Evolutionary conservation across 176 grass and related monocot species (phyloP).

Genomic region (Oryza glumipatula): DNA sequence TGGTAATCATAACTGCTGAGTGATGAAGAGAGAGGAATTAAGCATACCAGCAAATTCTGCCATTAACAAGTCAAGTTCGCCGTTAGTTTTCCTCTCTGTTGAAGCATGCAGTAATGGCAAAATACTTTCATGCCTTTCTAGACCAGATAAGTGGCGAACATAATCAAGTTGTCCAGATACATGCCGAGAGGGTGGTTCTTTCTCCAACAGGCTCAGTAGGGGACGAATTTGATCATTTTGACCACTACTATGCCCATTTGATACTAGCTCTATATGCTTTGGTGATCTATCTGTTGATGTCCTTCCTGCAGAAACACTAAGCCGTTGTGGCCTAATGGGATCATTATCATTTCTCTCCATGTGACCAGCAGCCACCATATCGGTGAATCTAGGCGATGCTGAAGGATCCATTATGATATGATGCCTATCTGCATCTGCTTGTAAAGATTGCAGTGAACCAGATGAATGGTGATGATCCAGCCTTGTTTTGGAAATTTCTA

Average conservation of each 20-base stretch:
- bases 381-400: slow-evolving; percentile 64
- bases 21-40: slow-evolving; percentile 30
- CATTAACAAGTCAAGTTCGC: slow-evolving; percentile 94
- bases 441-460: slow-evolving; percentile 60
- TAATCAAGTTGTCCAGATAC: slow-evolving; percentile 99
- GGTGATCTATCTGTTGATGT: slow-evolving; percentile 84
- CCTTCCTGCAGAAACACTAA: slow-evolving; percentile 72
- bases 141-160: slow-evolving; percentile 75
- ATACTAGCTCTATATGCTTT: slow-evolving; percentile 74
- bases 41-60: slow-evolving; percentile 82
- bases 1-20: neutral
- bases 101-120: slow-evolving; percentile 91
- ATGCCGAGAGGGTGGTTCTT: slow-evolving; percentile 92
- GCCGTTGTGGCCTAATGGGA: slow-evolving; percentile 55
- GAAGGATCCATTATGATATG: slow-evolving; percentile 56
- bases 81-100: slow-evolving; percentile 80
- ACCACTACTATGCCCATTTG: slow-evolving; percentile 58
- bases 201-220: slow-evolving; percentile 90
- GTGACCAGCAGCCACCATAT: slow-evolving; percentile 56
- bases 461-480: slow-evolving; percentile 65
- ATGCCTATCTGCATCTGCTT: slow-evolving; percentile 65
- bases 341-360: slow-evolving; percentile 61
- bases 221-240: slow-evolving; percentile 89
- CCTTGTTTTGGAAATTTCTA: slow-evolving; percentile 54
- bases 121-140: slow-evolving; percentile 96